Base-by-base conservation (phyloP, 2,329 filamentous ascomycete species). In the Ophiostoma piceae region DNA sequence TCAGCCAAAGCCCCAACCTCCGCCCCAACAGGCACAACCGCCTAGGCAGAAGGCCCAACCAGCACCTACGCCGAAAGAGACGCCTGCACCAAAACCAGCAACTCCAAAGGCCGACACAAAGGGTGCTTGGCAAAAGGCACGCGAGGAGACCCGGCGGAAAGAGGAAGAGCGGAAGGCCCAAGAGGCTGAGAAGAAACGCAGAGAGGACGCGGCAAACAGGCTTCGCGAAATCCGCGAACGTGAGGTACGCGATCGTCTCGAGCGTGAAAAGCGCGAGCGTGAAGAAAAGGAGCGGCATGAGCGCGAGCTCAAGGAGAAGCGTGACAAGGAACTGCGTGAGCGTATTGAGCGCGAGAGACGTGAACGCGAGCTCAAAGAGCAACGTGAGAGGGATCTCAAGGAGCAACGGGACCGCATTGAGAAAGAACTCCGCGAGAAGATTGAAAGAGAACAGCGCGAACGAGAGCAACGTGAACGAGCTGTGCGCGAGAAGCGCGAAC, bases 51-150 rank as follows among this genome's bases (percentile, higher is more conserved):
- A 76, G 39, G 65, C 66, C 22, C 70, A 69, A 14, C 68, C 66
- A 19, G 67, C 54, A 19, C 66, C 69, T 47, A 57, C 67, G 29
- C 68, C 54, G 19, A 74, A 76, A 72, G 70, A 72, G 32, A 71
- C 72, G 37, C 72, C 73, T 26, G 70, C 71, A 22, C 70, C 73
- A 14, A 69, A 76, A 22, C 62, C 39, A 19, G 57, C 68, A 1
- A 54, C 69, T 72, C 77, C 74, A 73, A 79, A 72, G 67, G 68
- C 77, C 14, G 79, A 79, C 66, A 78, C 80, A 0, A 84, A 83
- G 75, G 80, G 82, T 9, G 81, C 85, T 0, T 91, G 89, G 89
- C 88, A 91, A 74, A 90, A 87, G 76, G 89, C 88, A 3, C 82
- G 88, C 69, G 89, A 91, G 75, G 88, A 91, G 73, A 89, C 85